Evolutionary conservation across 345 rosid genomes (phyloP), one percentile per base, ranked within the genome.

Genomic region (Heritiera littoralis): DNA sequence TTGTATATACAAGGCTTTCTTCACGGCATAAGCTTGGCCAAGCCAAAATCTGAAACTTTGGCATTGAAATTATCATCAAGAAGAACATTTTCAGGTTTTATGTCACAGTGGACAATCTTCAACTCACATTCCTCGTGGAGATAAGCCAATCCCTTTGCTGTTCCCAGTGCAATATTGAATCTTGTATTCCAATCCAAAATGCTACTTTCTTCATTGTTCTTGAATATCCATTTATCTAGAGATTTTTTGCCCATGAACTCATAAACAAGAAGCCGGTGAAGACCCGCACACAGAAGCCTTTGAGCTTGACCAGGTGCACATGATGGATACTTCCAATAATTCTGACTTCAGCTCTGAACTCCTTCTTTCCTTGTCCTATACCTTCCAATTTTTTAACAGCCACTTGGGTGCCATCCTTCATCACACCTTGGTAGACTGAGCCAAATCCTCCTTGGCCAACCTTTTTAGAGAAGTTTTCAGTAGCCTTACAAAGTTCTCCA

Each of bases 391-490:
- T 88, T 82, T 92, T 92, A 66, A 88, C 92, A 6, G 94, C 92
- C 60, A 89, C 84, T 52, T 66, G 80, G 0, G 85, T 82, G 77
- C 87, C 85, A 76, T 88, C 86, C 8, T 83, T 51, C 64, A 92
- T 87, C 49, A 80, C 78, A 1, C 97, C 94, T 85, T 76, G 80
- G 75, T 89, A 89, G 41, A 90, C 97, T 14, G 89, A 80, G n/a
- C 96, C 94, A 77, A 92, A 92, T 48, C 92, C 96, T 78, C 96
- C 92, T 9, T 81, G 85, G 28, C 96, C 92, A 73, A 90, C 86
- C 81, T 81, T 88, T 77, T 81, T 81, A 63, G 81, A 80, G 82
- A 92, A 92, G 55, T 78, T 81, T 48, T 90, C 81, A 7, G 97
- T 92, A 20, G 89, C 85, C 46, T 80, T 72, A 43, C 84, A 84